A percentile compares a stretch with the other conserved stretches of the same genome.
These are phyloP conservation scores for Blastobotrys arbuscula DNA, from an alignment of 1,139 yeast genomes.

Conservation along the genomic window DNA sequence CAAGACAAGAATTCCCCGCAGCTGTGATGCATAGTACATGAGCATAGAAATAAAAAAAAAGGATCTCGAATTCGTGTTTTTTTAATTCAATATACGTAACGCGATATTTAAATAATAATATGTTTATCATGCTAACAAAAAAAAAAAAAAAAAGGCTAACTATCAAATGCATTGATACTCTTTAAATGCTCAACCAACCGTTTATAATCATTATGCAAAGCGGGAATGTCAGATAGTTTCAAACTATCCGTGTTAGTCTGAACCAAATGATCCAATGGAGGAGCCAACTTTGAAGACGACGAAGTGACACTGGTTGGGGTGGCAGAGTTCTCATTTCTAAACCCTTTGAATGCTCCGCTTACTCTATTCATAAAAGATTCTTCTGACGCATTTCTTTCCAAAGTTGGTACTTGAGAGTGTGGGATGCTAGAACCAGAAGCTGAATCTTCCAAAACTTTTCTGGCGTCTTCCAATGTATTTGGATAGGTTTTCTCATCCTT, in stretches of 20 bases:
- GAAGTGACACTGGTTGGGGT: background rate
- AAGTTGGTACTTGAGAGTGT: background rate
- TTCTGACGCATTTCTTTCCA: conserved; percentile 2
- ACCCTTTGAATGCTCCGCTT: conserved; percentile 5
- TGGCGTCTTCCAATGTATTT: conserved; percentile 27
- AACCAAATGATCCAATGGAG: conserved; percentile 15
- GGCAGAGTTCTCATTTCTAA: background rate
- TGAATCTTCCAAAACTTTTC: conserved; percentile 25
- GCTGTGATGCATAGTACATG: no score
- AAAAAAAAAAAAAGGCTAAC: background rate
- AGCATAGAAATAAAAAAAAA: no score
- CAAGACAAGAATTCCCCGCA: no score
- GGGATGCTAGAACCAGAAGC: background rate
- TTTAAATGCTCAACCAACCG: conserved; percentile 30
- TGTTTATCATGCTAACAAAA: background rate
- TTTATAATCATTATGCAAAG: conserved; percentile 35
- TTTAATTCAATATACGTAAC: no score
- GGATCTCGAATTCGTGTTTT: no score
- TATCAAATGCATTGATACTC: conserved; percentile 29
- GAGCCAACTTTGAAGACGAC: conserved; percentile 5
- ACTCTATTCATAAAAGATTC: conserved; percentile 10
- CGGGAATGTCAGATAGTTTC: conserved; percentile 33
- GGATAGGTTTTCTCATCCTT: conserved; percentile 21
- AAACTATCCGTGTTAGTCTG: conserved; percentile 28
- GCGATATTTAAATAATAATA: background rate